These are phyloP conservation scores for Fusarium redolens DNA, from an alignment of 2,329 filamentous ascomycete genomes.

Conservation along the genomic window DNA sequence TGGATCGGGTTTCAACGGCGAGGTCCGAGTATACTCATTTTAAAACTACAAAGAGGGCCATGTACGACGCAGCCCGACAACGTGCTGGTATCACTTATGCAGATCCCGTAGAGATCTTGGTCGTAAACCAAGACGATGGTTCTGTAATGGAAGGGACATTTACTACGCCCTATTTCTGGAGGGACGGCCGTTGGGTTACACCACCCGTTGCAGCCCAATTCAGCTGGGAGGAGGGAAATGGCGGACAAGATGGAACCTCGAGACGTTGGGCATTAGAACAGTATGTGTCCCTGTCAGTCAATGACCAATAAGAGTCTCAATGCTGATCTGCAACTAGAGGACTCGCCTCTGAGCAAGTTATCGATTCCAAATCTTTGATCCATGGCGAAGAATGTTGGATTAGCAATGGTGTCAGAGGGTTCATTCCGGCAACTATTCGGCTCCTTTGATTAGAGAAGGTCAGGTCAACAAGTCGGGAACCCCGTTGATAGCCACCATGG, in stretches of 20 bases:
- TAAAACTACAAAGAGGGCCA: constrained; percentile 82
- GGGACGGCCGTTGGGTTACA: constrained; percentile 80
- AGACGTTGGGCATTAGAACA: constrained; percentile 84
- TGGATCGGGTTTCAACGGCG: constrained; percentile 56
- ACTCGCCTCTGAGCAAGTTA: constrained; percentile 73
- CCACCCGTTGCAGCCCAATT: constrained; percentile 68
- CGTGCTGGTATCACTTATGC: constrained; percentile 65
- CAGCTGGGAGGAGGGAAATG: constrained; percentile 61
- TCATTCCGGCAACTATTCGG: constrained; percentile 63
- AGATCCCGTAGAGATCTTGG: constrained; percentile 76
- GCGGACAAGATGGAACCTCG: constrained; percentile 85
- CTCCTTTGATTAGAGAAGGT: constrained; percentile 25
- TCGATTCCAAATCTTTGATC: constrained; percentile 69
- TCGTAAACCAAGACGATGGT: constrained; percentile 70
- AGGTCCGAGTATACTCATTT: constrained; percentile 78
- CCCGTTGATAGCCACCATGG: background rate
- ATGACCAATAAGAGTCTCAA: background rate
- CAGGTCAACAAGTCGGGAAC: background rate
- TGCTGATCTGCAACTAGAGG: constrained; percentile 50
- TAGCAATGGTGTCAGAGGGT: constrained; percentile 88
- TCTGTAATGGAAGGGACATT: constrained; percentile 88
- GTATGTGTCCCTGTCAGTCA: constrained; percentile 51
- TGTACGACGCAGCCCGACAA: constrained; percentile 77
- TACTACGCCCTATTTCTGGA: constrained; percentile 85
- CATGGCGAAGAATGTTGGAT: constrained; percentile 87